Evolutionary conservation across 2,329 filamentous ascomycete genomes (phyloP), one percentile per base, ranked within the genome.

Genomic region (Eutypa lata): DNA sequence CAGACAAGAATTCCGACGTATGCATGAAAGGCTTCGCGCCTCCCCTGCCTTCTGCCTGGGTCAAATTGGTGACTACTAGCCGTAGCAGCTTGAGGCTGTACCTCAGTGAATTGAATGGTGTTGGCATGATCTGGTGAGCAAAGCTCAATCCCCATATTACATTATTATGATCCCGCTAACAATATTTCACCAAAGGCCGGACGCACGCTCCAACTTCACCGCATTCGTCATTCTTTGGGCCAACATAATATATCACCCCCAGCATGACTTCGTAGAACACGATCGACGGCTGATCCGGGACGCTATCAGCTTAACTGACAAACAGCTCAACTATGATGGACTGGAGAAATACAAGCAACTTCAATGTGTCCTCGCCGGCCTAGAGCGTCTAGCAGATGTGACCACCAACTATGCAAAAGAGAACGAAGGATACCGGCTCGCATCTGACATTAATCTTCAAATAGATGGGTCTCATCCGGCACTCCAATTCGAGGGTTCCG

Each of bases 191-290:
- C n/a, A n/a, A n/a, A 65, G 64, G 63, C 53, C 63, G 13, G 61
- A 56, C 33, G 52, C 56, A 16, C 62, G 63, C 40, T 54, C 57
- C 21, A 61, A 62, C 48, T 64, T 65, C 53, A 63, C 63, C 3
- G 56, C 63, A 5, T 58, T 66, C 19, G 51, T 63, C 2, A 58
- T 65, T 35, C 26, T 66, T 10, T 49, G 62, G 16, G 62, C 59
- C 18, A 65, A 66, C 37, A 54, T 63, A 18, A 49, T 57, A 2
- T 64, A 65, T 48, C 55, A 52, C 22, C 63, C 64, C 3, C 53
- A 46, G 2, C 53, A 60, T 35, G 53, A 57, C 33, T 33, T 54
- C 1, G 62, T 54, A 2, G 53, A 52, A 10, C 24, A 57, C 6
- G 63, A 65, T 38, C 56, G 53, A 13, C 47, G 53, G n/a, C 55